Evolutionary conservation across 768 basidiomycete genomes (phyloP), one percentile per base, ranked within the genome.

Genomic region (Lactifluus subvellereus): DNA sequence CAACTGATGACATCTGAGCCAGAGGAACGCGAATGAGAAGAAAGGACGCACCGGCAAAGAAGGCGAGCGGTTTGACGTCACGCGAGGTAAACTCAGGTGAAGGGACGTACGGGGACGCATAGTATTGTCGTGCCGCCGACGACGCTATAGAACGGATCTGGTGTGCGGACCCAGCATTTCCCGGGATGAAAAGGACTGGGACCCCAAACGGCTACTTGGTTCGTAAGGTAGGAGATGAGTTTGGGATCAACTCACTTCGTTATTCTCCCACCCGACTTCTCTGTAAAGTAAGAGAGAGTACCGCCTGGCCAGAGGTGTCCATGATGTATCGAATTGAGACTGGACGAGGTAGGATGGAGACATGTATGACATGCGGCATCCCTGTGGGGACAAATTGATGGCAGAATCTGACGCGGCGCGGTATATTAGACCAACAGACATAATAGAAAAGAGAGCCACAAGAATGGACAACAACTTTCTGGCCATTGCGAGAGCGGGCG

Each of bases 291-390:
- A 93, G n/a, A 99, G 80, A 6, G 84, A 85, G 73, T 97, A 97
- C 56, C 91, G 80, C 37, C 71, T 74, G 4, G 86, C 85, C 11
- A 95, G 77, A 3, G 85, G 84, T 27, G 88, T 87, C 86, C 89
- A 88, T 3, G 82, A 76, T 16, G 75, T 66, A 69, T 92, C 80
- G 68, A 94, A 87, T 42, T 78, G 79, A 8, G 79, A 70, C 67
- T 96, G 86, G 38, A 84, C 79, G 18, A 91, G 73, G 73, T 98
- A 98, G 0, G 89, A 89, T 3, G 95, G 95, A 3, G 84, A 89
- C 94, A 96, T 97, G 80, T 85, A 94, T 57, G 92, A 93, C 94
- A 98, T 98, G 42, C 88, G 84, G 74, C 94, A 98, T 83, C 91
- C 91, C 79, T 93, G 89, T 5, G 90, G 89, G 0, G 91, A 93